A percentile compares a stretch with the other conserved stretches of the same genome.
Conservation (phyloP, 2,329 filamentous ascomycete species). For the Apiospora pterosperma region DNA sequence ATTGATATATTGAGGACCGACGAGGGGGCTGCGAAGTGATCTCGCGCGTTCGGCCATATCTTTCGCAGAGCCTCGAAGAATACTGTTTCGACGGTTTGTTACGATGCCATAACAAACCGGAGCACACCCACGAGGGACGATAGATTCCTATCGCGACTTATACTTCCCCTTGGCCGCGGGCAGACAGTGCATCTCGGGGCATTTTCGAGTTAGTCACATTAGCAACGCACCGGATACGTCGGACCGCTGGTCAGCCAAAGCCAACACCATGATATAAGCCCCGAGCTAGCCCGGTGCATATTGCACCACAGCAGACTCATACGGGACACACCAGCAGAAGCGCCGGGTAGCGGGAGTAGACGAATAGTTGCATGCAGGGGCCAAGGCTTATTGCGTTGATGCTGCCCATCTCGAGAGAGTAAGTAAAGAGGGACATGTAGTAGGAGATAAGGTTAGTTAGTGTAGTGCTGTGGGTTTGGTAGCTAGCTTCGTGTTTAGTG, state of each 20-base stretch:
- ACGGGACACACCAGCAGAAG: no score
- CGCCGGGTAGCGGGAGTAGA: no score
- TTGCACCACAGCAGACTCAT: no score
- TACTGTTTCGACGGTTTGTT: neutral
- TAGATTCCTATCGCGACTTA: neutral
- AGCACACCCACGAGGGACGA: neutral
- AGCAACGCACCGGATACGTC: neutral
- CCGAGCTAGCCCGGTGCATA: neutral
- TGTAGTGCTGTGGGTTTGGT: no score
- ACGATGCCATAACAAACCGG: neutral
- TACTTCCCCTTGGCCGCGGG: neutral
- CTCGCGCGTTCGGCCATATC: neutral
- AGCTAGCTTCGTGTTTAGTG: no score
- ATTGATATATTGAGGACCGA: no score
- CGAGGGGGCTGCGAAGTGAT: no score
- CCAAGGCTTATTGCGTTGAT: no score
- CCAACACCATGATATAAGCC: neutral
- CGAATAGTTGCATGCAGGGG: no score
- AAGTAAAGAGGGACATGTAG: no score
- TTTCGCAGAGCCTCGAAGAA: neutral
- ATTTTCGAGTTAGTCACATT: neutral
- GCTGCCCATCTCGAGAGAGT: no score
- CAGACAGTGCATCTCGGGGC: neutral
- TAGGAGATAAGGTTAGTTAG: no score
- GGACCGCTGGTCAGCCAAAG: neutral